A percentile compares a stretch with the other conserved stretches of the same genome.
Evolutionary conservation across 23 red algal species (phyloP).

Genomic region (Rhodosorus marinus): DNA sequence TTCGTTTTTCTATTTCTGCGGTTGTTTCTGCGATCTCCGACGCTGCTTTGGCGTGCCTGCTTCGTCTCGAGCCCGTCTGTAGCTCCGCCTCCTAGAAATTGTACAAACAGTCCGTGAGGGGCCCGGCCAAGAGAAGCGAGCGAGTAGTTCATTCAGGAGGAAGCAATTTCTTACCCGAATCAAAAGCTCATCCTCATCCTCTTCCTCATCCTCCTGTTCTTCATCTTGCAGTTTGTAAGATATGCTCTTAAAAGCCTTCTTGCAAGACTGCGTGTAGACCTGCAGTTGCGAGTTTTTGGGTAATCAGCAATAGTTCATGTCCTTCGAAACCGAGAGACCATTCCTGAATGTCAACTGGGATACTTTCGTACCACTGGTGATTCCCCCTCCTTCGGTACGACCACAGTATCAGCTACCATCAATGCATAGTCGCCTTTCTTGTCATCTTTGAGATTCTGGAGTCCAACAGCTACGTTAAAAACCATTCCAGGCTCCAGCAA

Average conservation of each 20-base stretch:
- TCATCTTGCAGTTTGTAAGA: constrained; percentile 49
- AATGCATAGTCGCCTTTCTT: constrained; percentile 68
- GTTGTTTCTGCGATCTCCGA: constrained; percentile 4
- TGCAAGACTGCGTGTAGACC: constrained; percentile 26
- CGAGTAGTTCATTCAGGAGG: no score
- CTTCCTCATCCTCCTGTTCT: constrained; percentile 39
- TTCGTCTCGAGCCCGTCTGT: background rate
- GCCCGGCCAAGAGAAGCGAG: no score
- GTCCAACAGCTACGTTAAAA: constrained; percentile 66
- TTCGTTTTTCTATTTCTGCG: constrained; percentile 37
- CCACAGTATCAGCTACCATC: constrained; percentile 71
- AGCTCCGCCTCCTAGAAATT: background rate
- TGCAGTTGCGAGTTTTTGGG: no score
- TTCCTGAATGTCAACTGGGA: no score
- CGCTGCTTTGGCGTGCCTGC: background rate
- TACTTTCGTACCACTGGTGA: no score
- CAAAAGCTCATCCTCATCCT: constrained; percentile 6
- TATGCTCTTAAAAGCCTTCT: constrained; percentile 55
- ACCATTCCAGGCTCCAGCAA: constrained; percentile 67
- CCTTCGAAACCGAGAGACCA: no score
- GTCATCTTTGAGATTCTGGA: constrained; percentile 36
- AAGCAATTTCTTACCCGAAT: no score
- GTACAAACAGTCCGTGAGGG: no score
- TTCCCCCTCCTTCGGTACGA: constrained; percentile 21
- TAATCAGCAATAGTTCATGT: no score